Evolutionary conservation across 257 asterid species (phyloP), one percentile per base, ranked within the genome.

Genomic region (Coffea eugenioides): DNA sequence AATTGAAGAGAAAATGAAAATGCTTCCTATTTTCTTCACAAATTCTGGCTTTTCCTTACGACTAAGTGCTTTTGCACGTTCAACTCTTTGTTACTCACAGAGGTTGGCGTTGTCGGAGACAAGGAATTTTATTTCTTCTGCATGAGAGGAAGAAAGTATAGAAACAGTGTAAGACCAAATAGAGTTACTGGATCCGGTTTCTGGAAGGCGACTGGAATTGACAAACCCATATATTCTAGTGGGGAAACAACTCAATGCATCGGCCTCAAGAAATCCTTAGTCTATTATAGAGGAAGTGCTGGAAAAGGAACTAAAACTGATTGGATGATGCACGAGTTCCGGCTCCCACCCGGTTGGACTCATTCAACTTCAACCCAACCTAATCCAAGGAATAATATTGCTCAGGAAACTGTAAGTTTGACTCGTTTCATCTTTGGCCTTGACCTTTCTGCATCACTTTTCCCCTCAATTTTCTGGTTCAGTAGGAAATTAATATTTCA

Each of bases 191-290:
- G 88, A 8, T 84, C 91, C 25, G 97, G 97, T 41, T 92, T 92
- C 64, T 92, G 97, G 97, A 92, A 92, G 75, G 97, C 97, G 27
- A 92, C 97, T 2, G 97, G 97, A 56, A 70, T 70, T 21, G 74
- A 70, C 74, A 70, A 70, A 49, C 48, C 48, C 6, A 70, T 70
- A 20, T 70, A 70, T 70, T 70, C 74, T 2, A 43, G 23, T 16
- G 73, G 49, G 7, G 45, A 46, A 20, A 70, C 34, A 8, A 70
- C 8, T 23, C 43, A 48, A 7, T 76, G 79, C 69, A 83, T 80
- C n/a, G 86, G 86, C 23, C 80, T 83, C 23, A 83, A 83, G 73
- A 83, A 83, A 76, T 80, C 86, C 49, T 78, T 83, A 34, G 84
- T 83, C 1, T 83, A 80, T 14, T 83, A 83, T 23, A 6, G 62